phyloP scores from a whole-genome alignment of 2,329 filamentous ascomycete genomes.

The Colletotrichum sojae region DNA sequence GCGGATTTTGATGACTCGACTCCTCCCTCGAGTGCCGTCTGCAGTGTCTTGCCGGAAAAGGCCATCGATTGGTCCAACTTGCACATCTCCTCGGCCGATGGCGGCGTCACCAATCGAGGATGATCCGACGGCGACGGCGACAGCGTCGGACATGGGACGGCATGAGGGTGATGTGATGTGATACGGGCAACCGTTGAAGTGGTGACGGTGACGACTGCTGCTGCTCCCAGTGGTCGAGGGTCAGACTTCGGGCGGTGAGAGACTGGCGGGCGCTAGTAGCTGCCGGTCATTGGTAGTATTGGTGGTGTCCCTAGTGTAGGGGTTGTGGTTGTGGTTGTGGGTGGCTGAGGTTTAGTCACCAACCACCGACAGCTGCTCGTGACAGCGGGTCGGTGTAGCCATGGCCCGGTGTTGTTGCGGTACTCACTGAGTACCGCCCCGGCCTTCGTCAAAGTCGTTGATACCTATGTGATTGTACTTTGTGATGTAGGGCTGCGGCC shows the following conservation, averaged over 20 bases:
- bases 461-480: background rate
- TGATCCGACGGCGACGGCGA: background rate
- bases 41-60: background rate
- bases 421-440: background rate
- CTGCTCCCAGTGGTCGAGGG: too few species aligned
- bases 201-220: background rate
- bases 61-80: conserved; percentile 12
- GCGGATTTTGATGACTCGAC: conserved; percentile 2
- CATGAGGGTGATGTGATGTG: conserved; percentile 21
- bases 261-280: conserved; percentile 9
- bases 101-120: conserved; percentile 12
- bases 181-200: conserved; percentile 6
- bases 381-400: conserved; percentile 8
- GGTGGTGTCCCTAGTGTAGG: conserved; percentile 14
- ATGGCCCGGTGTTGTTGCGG: background rate
- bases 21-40: background rate
- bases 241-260: background rate
- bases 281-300: conserved; percentile 1
- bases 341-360: conserved; percentile 16
- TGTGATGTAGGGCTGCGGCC: background rate
- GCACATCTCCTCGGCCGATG: conserved; percentile 19
- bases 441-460: background rate
- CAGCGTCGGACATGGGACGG: conserved; percentile 12
- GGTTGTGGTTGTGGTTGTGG: conserved; percentile 7
- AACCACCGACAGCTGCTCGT: conserved; percentile 10